Evolutionary conservation across 2,329 filamentous ascomycete genomes (phyloP).

Genomic region (Clarireedia monteithiana): DNA sequence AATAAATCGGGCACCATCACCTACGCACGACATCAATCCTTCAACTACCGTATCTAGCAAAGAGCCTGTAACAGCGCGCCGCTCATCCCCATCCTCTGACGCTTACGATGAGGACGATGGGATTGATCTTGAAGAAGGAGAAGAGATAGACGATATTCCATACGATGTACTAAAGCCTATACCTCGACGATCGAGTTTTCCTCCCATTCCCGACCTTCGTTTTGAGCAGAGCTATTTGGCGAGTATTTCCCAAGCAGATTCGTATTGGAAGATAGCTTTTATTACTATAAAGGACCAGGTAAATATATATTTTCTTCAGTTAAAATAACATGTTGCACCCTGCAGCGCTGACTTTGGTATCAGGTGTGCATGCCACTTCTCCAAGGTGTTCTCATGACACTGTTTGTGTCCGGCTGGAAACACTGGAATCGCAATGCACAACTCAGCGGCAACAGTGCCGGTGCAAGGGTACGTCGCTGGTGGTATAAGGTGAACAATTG

Average conservation of each 20-base stretch:
- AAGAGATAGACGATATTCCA: constrained; percentile 58
- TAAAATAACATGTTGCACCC: neutral
- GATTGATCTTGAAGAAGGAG: constrained; percentile 36
- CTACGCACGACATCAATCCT: constrained; percentile 70
- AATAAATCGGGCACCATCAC: constrained; percentile 65
- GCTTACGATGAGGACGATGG: constrained; percentile 33
- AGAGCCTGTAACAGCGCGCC: constrained; percentile 45
- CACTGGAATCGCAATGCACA: constrained; percentile 77
- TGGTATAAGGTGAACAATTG: constrained; percentile 96
- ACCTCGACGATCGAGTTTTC: constrained; percentile 45
- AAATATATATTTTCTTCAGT: constrained; percentile 20
- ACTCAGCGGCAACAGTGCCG: constrained; percentile 67
- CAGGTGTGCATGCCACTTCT: constrained; percentile 78
- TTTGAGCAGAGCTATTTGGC: constrained; percentile 98
- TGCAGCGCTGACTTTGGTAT: neutral
- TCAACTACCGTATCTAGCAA: constrained; percentile 65
- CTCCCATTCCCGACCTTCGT: constrained; percentile 75
- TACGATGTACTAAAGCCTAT: constrained; percentile 52
- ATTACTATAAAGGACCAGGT: constrained; percentile 90
- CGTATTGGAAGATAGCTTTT: constrained; percentile 70
- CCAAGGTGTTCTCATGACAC: constrained; percentile 84
- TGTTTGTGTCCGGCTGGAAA: constrained; percentile 80
- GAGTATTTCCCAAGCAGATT: constrained; percentile 73
- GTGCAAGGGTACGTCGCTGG: constrained; percentile 76
- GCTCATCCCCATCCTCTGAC: constrained; percentile 26